Evolutionary conservation across 306 rosid genomes (phyloP), one percentile per base, ranked within the genome.

Genomic region (Castanea crenata): DNA sequence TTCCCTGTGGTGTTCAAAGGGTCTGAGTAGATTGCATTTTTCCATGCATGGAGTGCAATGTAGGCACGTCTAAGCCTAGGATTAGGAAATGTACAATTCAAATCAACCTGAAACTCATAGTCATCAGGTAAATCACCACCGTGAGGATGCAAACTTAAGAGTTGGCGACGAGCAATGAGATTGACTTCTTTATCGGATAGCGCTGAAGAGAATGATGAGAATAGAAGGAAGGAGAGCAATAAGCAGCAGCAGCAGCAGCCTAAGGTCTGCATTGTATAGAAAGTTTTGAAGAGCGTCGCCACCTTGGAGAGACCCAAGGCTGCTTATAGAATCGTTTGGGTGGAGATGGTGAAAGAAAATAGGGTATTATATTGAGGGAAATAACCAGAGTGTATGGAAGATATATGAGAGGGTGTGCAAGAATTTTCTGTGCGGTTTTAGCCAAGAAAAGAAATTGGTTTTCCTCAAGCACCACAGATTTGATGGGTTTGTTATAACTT

Each of bases 41-140:
- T 92, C 90, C 88, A 84, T 5, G 97, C 93, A 23, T 87, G 92
- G 8, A 94, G 92, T 2, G 89, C 98, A 16, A 92, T 82, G 55
- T 86, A 94, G 11, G 98, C 93, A 1, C 76, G 2, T 5, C 81
- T 86, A n/a, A 92, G 90, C 55, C 91, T 85, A 0, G 61, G 13
- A 21, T 84, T 76, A 19, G 82, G 23, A 18, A 91, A 92, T 0
- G 14, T 83, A 14, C 84, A 49, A 1, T 27, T 52, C 9, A 35
- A 77, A 44, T 41, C n/a, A 27, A 13, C 63, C 44, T 35, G 3
- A 10, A 59, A 59, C 11, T 84, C 86, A 0, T 25, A 89, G 62
- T 77, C 29, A 1, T 86, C 84, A 0, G 94, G 87, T 18, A 92
- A 86, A 71, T 90, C 89, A 0, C 71, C 88, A 1, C 71, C 88